Evolutionary conservation across 139 green algal species (phyloP), one percentile per base, ranked within the genome.

Genomic region (Yamagishiella unicocca): DNA sequence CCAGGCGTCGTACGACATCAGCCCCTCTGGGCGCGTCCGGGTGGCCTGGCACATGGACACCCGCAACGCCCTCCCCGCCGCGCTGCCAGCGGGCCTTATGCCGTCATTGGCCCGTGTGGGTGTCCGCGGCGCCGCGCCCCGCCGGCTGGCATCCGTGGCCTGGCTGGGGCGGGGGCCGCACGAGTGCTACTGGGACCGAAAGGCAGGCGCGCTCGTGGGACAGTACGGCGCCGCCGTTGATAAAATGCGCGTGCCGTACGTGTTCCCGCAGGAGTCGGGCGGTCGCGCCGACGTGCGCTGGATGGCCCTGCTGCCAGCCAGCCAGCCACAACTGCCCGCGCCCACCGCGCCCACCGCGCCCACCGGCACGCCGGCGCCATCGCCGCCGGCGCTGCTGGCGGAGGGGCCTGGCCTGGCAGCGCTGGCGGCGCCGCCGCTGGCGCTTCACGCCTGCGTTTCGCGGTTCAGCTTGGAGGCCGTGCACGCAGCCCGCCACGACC

Each of bases 141-240:
- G 46, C 2, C 1, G 14, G 6, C 84, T 92, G 43, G 53, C 67
- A 25, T 29, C 67, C 29, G 89, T 94, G 27, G n/a, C 70, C 19
- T 99, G 95, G 95, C 94, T 94, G 61, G 97, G 97, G 17, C 64
- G 89, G 2, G 97, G 97, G 4, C 97, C 97, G 0, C 96, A 98
- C 74, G 97, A 99, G 90, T 97, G 93, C 91, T 99, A 99, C 92
- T 88, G 91, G 24, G 97, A 99, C 87, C 90, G 97, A 40, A 95
- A 97, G 87, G 75, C 73, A 0, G 31, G 82, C 27, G 74, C 82
- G 50, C 74, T 25, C 12, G 7, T 91, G 38, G 88, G 88, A 12
- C 50, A 88, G 46, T 87, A 89, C 80, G 35, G 33, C 37, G 75
- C 70, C 0, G 3, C 40, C 17, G 88, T 97, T 0, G 22, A 74